Evolutionary conservation across 345 rosid genomes (phyloP).

Genomic region (Melastoma malabathricum): DNA sequence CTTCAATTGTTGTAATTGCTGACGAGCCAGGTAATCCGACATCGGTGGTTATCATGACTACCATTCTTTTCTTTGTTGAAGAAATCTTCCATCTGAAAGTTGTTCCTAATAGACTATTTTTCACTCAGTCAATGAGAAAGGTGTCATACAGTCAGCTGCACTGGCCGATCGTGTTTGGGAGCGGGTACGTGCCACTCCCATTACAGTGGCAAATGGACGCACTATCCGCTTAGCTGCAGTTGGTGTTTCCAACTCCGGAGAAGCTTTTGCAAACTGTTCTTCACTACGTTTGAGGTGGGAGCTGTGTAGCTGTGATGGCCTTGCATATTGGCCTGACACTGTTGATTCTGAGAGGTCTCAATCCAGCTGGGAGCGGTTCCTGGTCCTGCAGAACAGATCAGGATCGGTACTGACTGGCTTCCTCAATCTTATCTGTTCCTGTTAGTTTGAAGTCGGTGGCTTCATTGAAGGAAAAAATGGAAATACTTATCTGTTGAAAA

Average conservation of each 20-base stretch:
- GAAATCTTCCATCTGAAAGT: constrained; percentile 2
- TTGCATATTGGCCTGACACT: constrained; percentile 63
- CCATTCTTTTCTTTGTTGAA: neutral
- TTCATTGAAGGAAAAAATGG: too few species aligned
- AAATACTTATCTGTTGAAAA: too few species aligned
- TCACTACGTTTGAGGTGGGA: constrained; percentile 79
- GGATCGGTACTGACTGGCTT: constrained; percentile 43
- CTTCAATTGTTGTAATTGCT: constrained; percentile 54
- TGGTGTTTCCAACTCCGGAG: constrained; percentile 48
- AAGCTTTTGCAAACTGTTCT: constrained; percentile 87
- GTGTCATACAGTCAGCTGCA: constrained; percentile 38
- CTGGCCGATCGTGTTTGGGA: constrained; percentile 48
- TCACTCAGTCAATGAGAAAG: constrained; percentile 49
- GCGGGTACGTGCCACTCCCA: constrained; percentile 39
- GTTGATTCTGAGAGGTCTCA: constrained; percentile 29
- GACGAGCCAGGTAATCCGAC: constrained; percentile 68
- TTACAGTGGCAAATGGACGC: constrained; percentile 83
- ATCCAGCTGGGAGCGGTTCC: constrained; percentile 73
- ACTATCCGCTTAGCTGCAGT: constrained; percentile 71
- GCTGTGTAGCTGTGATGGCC: constrained; percentile 46
- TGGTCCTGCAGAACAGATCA: constrained; percentile 63
- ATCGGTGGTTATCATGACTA: neutral
- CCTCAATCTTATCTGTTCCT: too few species aligned
- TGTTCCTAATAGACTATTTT: neutral
- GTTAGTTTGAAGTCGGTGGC: too few species aligned